Evolutionary conservation across 139 green algal species (phyloP).

Genomic region (Trebouxia sp.): DNA sequence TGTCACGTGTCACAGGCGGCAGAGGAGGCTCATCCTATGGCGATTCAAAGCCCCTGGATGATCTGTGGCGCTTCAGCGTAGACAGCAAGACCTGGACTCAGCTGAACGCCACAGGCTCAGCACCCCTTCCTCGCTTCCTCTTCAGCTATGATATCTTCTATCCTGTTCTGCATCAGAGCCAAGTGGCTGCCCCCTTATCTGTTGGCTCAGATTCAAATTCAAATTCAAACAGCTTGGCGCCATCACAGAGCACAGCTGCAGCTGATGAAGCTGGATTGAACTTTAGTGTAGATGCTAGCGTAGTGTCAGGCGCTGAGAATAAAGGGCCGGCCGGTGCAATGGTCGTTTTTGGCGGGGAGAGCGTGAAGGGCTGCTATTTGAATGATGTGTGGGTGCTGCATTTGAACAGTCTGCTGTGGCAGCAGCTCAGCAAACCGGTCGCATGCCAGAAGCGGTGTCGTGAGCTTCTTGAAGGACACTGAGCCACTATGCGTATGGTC

Average conservation of each 20-base stretch:
- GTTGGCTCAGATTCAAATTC: no score
- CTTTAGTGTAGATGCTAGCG: neutral
- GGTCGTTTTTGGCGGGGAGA: conserved; percentile 31
- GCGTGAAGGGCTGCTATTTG: conserved; percentile 1
- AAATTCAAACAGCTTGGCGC: no score
- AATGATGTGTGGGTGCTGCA: conserved; percentile 29
- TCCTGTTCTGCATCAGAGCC: neutral
- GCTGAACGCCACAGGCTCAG: neutral
- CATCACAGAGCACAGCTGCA: neutral
- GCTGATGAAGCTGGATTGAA: neutral
- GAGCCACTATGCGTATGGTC: neutral
- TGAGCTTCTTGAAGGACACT: neutral
- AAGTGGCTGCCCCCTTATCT: no score
- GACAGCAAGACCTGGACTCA: conserved; percentile 1
- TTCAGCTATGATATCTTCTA: conserved; percentile 17
- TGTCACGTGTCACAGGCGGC: neutral
- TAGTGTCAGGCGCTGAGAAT: neutral
- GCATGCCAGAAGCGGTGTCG: conserved; percentile 11
- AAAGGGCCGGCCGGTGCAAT: neutral
- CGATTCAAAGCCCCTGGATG: neutral
- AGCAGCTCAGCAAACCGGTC: conserved; percentile 12
- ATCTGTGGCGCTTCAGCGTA: conserved; percentile 18
- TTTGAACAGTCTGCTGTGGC: neutral
- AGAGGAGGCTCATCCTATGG: conserved; percentile 1
- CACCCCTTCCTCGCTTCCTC: conserved; percentile 12